Conservation (phyloP, 106 monocot genomes). For the Dendrobium chrysotoxum region DNA sequence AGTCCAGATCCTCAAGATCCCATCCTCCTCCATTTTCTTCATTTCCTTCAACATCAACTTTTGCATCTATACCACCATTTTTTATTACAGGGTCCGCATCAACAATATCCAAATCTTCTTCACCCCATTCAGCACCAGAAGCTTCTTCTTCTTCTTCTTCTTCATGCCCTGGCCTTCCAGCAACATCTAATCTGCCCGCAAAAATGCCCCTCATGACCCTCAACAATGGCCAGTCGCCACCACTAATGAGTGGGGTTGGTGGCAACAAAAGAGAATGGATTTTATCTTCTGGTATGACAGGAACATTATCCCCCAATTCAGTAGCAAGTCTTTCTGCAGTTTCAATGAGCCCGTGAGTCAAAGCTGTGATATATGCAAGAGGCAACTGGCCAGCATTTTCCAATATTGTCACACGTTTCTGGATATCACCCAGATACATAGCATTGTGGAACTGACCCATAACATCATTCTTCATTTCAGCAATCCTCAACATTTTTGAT, state of each 20-base stretch:
- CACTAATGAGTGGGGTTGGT: slow-evolving; percentile 27
- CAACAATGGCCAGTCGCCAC: slow-evolving; percentile 55
- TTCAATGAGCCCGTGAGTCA: slow-evolving; percentile 42
- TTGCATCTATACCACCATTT: slow-evolving; percentile 16
- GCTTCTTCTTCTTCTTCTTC: slow-evolving; percentile 29
- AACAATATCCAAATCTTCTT: slow-evolving; percentile 31
- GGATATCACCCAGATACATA: slow-evolving; percentile 30
- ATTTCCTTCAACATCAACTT: slow-evolving; percentile 24
- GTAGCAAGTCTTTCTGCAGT: slow-evolving; percentile 50
- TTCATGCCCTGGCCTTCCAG: slow-evolving; percentile 7
- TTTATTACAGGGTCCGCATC: slow-evolving; percentile 18
- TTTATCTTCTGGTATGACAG: slow-evolving; percentile 31
- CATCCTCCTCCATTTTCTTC: slow-evolving; percentile 35
- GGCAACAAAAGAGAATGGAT: slow-evolving; percentile 40
- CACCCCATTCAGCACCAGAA: slow-evolving; percentile 33
- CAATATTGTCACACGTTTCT: slow-evolving; percentile 31
- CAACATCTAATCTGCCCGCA: slow-evolving; percentile 33
- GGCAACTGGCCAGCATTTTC: slow-evolving; percentile 39
- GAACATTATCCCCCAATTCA: slow-evolving; percentile 37
- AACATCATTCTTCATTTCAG: slow-evolving; percentile 32
- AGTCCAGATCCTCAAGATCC: slow-evolving; percentile 58
- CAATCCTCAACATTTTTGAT: slow-evolving; percentile 37
- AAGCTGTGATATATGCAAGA: slow-evolving; percentile 47
- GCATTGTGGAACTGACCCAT: slow-evolving; percentile 50
- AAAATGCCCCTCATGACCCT: slow-evolving; percentile 64